Evolutionary conservation across 208 protist genomes (phyloP).

Genomic region (Porcisia deanei): DNA sequence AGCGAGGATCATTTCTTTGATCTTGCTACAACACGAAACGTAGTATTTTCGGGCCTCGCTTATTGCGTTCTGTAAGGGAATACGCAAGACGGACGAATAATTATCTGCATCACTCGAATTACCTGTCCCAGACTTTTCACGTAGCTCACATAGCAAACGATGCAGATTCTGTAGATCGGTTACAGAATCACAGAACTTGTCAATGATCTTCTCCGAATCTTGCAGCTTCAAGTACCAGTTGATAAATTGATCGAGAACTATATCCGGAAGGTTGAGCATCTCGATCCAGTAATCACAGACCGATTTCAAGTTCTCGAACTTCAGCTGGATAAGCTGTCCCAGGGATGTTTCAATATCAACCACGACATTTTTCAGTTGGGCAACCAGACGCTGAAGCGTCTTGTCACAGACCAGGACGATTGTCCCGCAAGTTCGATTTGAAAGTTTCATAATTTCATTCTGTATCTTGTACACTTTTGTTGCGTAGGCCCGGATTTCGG

Average conservation of each 20-base stretch:
- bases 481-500: conserved; percentile 45
- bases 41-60: conserved; percentile 46
- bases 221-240: conserved; percentile 48
- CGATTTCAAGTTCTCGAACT: conserved; percentile 32
- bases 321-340: conserved; percentile 27
- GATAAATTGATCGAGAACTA: conserved; percentile 43
- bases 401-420: conserved; percentile 46
- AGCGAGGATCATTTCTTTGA: conserved; percentile 36
- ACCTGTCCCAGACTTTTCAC: conserved; percentile 26
- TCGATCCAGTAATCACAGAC: conserved; percentile 33
- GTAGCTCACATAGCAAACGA: conserved; percentile 37
- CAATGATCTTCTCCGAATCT: conserved; percentile 33
- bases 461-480: conserved; percentile 45
- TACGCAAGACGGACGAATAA: conserved; percentile 31
- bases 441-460: conserved; percentile 44
- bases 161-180: conserved; percentile 53
- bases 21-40: conserved; percentile 20
- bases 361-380: conserved; percentile 45
- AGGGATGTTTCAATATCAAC: conserved; percentile 40
- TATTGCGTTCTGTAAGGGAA: conserved; percentile 39
- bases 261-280: conserved; percentile 34
- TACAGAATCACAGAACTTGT: conserved; percentile 40
- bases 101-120: conserved; percentile 7
- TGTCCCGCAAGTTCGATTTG: conserved; percentile 37
- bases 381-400: conserved; percentile 20